Conservation (phyloP, 1,284 basidiomycete species). For the Trametes pubescens region DNA sequence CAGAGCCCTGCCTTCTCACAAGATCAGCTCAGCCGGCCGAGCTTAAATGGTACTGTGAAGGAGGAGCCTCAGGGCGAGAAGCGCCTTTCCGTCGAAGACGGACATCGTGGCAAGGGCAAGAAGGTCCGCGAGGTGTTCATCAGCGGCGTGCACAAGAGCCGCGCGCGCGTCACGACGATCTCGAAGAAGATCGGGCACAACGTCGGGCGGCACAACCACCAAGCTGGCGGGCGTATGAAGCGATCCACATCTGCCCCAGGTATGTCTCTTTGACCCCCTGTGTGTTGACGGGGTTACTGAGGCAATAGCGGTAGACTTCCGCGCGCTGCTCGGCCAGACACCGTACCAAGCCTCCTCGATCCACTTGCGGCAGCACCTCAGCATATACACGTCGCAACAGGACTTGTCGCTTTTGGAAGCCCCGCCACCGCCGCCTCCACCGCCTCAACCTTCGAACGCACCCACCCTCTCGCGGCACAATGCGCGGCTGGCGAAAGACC, state of each 20-base stretch:
- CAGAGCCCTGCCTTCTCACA: conserved; percentile 26
- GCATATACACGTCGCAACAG: conserved; percentile 50
- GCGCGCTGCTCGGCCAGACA: conserved; percentile 64
- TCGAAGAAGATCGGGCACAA: conserved; percentile 79
- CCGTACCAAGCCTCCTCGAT: conserved; percentile 88
- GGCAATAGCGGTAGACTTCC: conserved; percentile 58
- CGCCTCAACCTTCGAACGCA: conserved; percentile 46
- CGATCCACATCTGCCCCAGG: conserved; percentile 72
- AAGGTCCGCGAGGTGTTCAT: conserved; percentile 79
- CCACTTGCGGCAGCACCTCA: conserved; percentile 75
- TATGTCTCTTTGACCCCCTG: conserved; percentile 37
- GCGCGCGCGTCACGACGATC: conserved; percentile 76
- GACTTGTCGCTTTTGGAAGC: conserved; percentile 41
- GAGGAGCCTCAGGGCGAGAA: conserved; percentile 33
- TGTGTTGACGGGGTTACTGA: neutral
- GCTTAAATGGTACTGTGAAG: conserved; percentile 14
- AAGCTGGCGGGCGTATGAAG: conserved; percentile 50
- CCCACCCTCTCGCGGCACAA: conserved; percentile 52
- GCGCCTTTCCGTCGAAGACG: conserved; percentile 38
- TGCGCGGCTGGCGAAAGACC: conserved; percentile 65
- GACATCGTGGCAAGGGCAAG: conserved; percentile 53
- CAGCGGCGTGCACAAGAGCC: conserved; percentile 74
- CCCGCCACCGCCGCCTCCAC: conserved; percentile 50
- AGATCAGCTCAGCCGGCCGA: conserved; percentile 23
- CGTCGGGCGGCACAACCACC: conserved; percentile 57